A percentile compares a stretch with the other conserved stretches of the same genome.
phyloP scores from a whole-genome alignment of 2,329 filamentous ascomycete species.

The Rugonectria rugulosa region DNA sequence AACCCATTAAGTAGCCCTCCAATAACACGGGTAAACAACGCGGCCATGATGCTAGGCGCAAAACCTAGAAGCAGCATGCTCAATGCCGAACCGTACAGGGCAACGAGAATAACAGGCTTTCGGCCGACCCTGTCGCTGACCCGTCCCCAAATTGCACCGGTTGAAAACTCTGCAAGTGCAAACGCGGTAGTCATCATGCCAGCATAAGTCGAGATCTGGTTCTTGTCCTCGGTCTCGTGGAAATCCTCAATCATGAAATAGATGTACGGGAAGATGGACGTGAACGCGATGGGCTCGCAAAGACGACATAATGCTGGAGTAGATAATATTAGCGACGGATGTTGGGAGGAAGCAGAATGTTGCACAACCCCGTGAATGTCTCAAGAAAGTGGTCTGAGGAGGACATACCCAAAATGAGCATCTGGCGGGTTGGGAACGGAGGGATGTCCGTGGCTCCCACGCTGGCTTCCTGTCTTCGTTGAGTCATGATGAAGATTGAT shows the following conservation, averaged over 20 bases:
- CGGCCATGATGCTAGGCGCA: conserved; percentile 79
- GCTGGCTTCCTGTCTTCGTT: neutral
- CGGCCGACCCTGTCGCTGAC: conserved; percentile 91
- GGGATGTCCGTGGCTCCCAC: conserved; percentile 19
- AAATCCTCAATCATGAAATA: conserved; percentile 98
- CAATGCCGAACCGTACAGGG: conserved; percentile 87
- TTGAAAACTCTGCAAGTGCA: conserved; percentile 93
- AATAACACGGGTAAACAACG: conserved; percentile 85
- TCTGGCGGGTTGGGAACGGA: conserved; percentile 53
- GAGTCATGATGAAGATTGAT: conserved; percentile 1
- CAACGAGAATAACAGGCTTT: conserved; percentile 89
- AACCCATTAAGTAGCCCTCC: conserved; percentile 94
- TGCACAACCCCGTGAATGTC: too few relatives aligned
- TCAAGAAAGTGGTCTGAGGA: too few relatives aligned
- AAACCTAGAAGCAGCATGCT: conserved; percentile 96
- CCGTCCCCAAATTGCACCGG: conserved; percentile 90
- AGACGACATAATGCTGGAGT: conserved; percentile 84
- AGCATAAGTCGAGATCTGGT: conserved; percentile 87
- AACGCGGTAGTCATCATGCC: conserved; percentile 97
- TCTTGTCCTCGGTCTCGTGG: conserved; percentile 78
- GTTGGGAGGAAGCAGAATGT: neutral
- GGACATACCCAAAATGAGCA: conserved; percentile 59
- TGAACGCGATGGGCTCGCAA: conserved; percentile 98
- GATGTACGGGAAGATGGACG: conserved; percentile 98
- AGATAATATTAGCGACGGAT: conserved; percentile 11